phyloP scores from a whole-genome alignment of 1,284 basidiomycete species.

The Irpex rosettiformis region DNA sequence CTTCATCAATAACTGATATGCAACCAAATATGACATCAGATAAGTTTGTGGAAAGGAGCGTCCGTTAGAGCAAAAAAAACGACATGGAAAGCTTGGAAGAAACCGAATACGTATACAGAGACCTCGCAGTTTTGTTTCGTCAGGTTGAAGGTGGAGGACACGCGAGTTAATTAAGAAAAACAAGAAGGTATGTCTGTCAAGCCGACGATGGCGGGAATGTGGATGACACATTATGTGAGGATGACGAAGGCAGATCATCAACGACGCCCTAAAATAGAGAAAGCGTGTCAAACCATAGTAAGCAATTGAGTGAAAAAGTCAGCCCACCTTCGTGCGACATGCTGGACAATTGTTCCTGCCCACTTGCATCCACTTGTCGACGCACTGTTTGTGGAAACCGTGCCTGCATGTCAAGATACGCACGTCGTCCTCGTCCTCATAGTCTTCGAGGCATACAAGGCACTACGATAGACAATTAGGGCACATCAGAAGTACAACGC shows the following conservation, averaged over 20 bases:
- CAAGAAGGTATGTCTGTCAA: not conserved
- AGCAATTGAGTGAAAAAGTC: not conserved
- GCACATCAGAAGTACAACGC: not conserved
- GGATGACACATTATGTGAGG: not conserved
- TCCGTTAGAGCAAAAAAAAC: not conserved
- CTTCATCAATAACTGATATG: conserved; percentile 1
- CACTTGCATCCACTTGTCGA: conserved; percentile 83
- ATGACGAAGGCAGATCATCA: not conserved
- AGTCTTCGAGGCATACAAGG: conserved; percentile 83
- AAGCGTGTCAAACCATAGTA: not conserved
- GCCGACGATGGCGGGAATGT: not conserved
- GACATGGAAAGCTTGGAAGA: not conserved
- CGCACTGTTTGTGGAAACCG: conserved; percentile 82
- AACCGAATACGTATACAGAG: not conserved
- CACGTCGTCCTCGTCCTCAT: conserved; percentile 69
- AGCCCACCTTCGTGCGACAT: conserved; percentile 67
- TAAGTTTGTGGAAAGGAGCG: not conserved
- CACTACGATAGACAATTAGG: conserved; percentile 40
- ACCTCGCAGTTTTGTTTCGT: not conserved
- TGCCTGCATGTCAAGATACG: conserved; percentile 81
- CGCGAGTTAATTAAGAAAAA: not conserved
- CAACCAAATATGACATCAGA: conserved; percentile 1
- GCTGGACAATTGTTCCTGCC: conserved; percentile 89
- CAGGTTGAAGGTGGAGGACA: not conserved
- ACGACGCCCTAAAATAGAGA: not conserved